Conservation (phyloP, 345 rosid species). For the Streptanthus diversifolius region DNA sequence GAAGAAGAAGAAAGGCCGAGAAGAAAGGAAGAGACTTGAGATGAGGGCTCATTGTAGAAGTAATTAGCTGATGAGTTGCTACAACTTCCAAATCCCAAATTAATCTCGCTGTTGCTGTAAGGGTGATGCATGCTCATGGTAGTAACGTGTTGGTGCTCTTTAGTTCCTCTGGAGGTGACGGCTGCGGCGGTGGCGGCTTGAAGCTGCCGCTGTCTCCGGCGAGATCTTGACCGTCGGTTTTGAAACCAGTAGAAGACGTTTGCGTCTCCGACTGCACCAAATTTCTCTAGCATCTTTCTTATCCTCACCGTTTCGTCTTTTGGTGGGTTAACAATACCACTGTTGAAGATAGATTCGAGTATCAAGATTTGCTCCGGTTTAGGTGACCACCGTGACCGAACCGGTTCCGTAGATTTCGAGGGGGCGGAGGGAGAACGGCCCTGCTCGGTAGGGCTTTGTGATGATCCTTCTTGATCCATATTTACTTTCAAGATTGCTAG, state of each 20-base stretch:
- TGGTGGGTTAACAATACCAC: constrained; percentile 97
- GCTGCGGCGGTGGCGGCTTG: constrained; percentile 48
- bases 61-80: constrained; percentile 24
- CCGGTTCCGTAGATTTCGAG: constrained; percentile 59
- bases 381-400: constrained; percentile 95
- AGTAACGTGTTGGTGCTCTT: constrained; percentile 10
- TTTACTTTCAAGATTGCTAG: constrained; percentile 23
- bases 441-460: constrained; percentile 27
- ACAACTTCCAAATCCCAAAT: constrained; percentile 35
- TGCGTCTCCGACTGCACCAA: constrained; percentile 91
- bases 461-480: constrained; percentile 66
- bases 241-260: constrained; percentile 99
- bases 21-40: constrained; percentile 23
- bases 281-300: constrained; percentile 81
- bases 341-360: constrained; percentile 94
- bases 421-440: neutral
- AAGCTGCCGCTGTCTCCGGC: constrained; percentile 90
- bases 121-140: constrained; percentile 34
- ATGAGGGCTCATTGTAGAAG: constrained; percentile 10
- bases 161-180: neutral
- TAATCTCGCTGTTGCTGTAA: constrained; percentile 4
- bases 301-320: constrained; percentile 93
- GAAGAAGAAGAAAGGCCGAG: constrained; percentile 15
- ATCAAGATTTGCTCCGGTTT: constrained; percentile 97
- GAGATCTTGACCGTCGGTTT: constrained; percentile 89